Evolutionary conservation across 176 grass and related monocot species (phyloP).

Genomic region (Triticum timopheevii): DNA sequence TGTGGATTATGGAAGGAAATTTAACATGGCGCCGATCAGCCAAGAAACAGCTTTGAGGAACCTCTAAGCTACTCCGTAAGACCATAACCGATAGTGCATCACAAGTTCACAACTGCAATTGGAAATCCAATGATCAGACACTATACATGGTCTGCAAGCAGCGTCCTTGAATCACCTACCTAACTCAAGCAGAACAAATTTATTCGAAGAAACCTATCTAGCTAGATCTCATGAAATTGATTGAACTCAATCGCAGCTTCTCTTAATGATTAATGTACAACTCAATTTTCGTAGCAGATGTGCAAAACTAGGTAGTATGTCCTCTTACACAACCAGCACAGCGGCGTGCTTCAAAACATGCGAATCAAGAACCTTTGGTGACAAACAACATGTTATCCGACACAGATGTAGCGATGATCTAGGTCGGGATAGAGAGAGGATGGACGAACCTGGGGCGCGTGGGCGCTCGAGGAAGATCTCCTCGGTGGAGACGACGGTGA

Average conservation of each 20-base stretch:
- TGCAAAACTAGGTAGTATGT: neutral
- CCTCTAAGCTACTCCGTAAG: neutral
- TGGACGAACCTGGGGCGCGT: constrained; percentile 44
- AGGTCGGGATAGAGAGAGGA: neutral
- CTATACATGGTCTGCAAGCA: neutral
- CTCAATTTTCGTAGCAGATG: neutral
- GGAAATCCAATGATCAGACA: neutral
- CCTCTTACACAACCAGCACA: neutral
- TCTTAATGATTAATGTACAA: neutral
- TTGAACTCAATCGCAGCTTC: neutral
- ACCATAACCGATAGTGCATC: neutral
- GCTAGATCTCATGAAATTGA: neutral
- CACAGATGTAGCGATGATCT: neutral
- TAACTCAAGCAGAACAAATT: neutral
- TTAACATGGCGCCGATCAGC: too few relatives aligned
- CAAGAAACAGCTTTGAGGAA: neutral
- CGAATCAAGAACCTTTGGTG: neutral
- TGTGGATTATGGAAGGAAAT: too few relatives aligned
- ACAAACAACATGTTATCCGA: neutral
- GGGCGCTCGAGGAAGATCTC: constrained; percentile 66
- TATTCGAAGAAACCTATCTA: neutral
- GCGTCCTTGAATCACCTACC: too few relatives aligned
- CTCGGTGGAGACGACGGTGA: constrained; percentile 72
- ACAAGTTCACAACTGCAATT: neutral
- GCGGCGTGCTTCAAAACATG: neutral